These are phyloP conservation scores for Cercospora berteroae DNA, from an alignment of 2,329 filamentous ascomycete species.

Conservation along the genomic window DNA sequence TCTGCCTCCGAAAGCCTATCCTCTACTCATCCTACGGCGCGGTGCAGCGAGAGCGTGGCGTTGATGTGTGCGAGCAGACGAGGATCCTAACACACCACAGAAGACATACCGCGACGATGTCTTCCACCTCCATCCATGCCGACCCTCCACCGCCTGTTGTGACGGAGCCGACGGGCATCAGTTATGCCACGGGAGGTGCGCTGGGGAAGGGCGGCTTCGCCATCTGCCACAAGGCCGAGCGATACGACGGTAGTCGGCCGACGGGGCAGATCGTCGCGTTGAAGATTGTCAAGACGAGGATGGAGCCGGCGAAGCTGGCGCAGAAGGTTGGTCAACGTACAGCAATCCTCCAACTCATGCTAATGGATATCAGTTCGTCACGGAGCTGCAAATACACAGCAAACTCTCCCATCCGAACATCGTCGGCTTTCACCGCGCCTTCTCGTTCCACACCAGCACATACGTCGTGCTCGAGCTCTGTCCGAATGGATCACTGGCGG, in stretches of 20 bases:
- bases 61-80: conserved; percentile 15
- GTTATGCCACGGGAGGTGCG: conserved; percentile 71
- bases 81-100: conserved; percentile 11
- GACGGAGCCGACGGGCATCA: conserved; percentile 66
- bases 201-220: conserved; percentile 81
- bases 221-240: conserved; percentile 72
- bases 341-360: not conserved
- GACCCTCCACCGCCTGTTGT: conserved; percentile 57
- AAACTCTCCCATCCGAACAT: conserved; percentile 97
- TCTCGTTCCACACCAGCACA: conserved; percentile 83
- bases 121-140: conserved; percentile 47
- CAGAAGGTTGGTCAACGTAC: conserved; percentile 62
- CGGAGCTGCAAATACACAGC: conserved; percentile 94
- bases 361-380: conserved; percentile 56
- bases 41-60: not conserved
- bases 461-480: conserved; percentile 94
- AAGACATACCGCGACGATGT: conserved; percentile 21
- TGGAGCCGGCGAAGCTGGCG: conserved; percentile 75
- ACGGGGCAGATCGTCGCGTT: conserved; percentile 69
- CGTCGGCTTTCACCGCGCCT: conserved; percentile 91
- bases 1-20: conserved; percentile 11
- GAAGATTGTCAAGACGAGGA: conserved; percentile 80
- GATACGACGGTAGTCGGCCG: conserved; percentile 54
- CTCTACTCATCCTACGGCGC: not conserved
- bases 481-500: conserved; percentile 93